Evolutionary conservation across 164 flowering plant species (phyloP).

Genomic region (Macadamia tetraphylla): DNA sequence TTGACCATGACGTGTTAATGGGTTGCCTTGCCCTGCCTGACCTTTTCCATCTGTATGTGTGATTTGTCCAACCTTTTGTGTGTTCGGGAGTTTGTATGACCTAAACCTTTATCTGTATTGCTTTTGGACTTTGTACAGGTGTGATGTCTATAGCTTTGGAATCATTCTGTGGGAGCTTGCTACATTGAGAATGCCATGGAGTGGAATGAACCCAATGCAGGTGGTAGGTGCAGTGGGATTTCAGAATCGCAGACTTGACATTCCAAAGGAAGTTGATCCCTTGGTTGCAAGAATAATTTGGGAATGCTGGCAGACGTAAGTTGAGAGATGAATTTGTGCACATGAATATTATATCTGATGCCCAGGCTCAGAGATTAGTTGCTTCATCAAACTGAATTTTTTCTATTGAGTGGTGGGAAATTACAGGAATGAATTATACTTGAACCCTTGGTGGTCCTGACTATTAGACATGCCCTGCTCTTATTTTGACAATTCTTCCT

Average conservation of each 20-base stretch:
- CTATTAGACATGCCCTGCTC: too few relatives aligned
- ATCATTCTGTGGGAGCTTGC: slow-evolving; percentile 98
- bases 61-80: too few relatives aligned
- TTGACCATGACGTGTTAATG: too few relatives aligned
- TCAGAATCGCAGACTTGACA: slow-evolving; percentile 86
- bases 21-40: too few relatives aligned
- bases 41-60: too few relatives aligned
- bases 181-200: slow-evolving; percentile 92
- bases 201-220: slow-evolving; percentile 99
- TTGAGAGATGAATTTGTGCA: not conserved
- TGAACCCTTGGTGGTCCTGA: too few relatives aligned
- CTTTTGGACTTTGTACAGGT: slow-evolving; percentile 40
- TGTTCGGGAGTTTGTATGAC: too few relatives aligned
- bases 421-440: too few relatives aligned
- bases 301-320: slow-evolving; percentile 98
- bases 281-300: slow-evolving; percentile 71
- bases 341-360: not conserved
- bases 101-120: not conserved
- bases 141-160: slow-evolving; percentile 98
- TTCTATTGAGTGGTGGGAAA: too few relatives aligned
- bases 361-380: not conserved
- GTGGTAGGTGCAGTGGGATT: slow-evolving; percentile 99
- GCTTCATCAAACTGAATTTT: not conserved
- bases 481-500: not conserved
- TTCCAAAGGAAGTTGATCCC: slow-evolving; percentile 91